Conservation (phyloP, 2,329 filamentous ascomycete genomes). For the Cytospora leucostoma region DNA sequence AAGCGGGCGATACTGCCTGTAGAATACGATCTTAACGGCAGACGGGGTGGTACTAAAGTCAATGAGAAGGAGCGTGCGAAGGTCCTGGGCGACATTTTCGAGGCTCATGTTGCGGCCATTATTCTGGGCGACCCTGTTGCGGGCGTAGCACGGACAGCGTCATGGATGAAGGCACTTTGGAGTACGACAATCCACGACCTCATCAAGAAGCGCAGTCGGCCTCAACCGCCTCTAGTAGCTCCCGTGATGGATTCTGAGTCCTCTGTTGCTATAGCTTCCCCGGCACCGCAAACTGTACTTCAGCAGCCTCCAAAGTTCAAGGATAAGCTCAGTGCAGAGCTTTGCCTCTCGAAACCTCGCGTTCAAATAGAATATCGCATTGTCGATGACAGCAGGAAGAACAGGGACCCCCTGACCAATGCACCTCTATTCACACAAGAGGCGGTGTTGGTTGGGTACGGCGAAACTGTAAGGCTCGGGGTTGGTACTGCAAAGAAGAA, state of each 20-base stretch:
- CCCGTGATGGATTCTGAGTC: slow-evolving; percentile 40
- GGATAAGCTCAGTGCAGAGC: slow-evolving; percentile 43
- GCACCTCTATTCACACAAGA: slow-evolving; percentile 64
- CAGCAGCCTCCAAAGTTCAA: slow-evolving; percentile 43
- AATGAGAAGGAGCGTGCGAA: slow-evolving; percentile 64
- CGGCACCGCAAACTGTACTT: neutral
- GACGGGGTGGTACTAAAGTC: slow-evolving; percentile 41
- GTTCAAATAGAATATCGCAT: slow-evolving; percentile 24
- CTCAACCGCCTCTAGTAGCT: slow-evolving; percentile 12
- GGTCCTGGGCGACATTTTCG: slow-evolving; percentile 82
- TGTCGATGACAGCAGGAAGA: slow-evolving; percentile 44
- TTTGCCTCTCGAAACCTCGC: slow-evolving; percentile 19
- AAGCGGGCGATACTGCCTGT: slow-evolving; percentile 59
- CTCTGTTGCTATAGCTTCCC: slow-evolving; percentile 47
- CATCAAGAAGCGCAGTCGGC: slow-evolving; percentile 40
- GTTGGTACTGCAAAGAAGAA: slow-evolving; percentile 66
- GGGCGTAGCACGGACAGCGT: slow-evolving; percentile 62
- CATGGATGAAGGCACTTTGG: slow-evolving; percentile 80
- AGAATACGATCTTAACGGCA: slow-evolving; percentile 43
- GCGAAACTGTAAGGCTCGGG: slow-evolving; percentile 63
- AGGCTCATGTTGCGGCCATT: slow-evolving; percentile 83
- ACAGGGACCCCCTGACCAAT: slow-evolving; percentile 55
- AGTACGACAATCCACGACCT: slow-evolving; percentile 60
- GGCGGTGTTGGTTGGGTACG: slow-evolving; percentile 68
- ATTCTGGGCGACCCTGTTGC: slow-evolving; percentile 65